phyloP scores from a whole-genome alignment of 2,329 filamentous ascomycete genomes.

The Clarireedia monteithiana region DNA sequence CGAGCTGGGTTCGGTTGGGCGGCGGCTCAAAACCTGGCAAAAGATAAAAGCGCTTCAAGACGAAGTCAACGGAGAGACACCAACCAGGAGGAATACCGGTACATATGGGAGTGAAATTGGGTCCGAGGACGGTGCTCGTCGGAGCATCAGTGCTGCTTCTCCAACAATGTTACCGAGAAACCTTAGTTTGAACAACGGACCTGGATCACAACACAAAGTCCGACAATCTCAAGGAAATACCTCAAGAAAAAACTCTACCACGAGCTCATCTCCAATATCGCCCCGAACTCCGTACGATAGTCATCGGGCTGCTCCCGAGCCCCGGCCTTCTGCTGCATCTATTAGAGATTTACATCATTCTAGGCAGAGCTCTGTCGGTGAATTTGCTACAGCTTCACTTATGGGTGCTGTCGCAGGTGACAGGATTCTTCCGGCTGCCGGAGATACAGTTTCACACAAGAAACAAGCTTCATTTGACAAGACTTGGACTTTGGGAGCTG shows the following conservation, averaged over 20 bases:
- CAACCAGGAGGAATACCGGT: slow-evolving; percentile 45
- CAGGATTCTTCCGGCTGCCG: slow-evolving; percentile 10
- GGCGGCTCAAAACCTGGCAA: slow-evolving; percentile 89
- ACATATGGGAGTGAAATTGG: slow-evolving; percentile 52
- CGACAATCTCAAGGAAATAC: slow-evolving; percentile 26
- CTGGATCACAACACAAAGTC: slow-evolving; percentile 20
- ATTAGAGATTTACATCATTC: slow-evolving; percentile 77
- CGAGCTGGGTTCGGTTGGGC: slow-evolving; percentile 83
- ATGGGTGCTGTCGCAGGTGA: slow-evolving; percentile 35
- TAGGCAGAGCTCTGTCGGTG: slow-evolving; percentile 61
- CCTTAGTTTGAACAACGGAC: slow-evolving; percentile 24
- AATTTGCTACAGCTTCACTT: slow-evolving; percentile 35
- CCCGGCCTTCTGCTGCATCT: slow-evolving; percentile 70
- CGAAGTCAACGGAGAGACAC: slow-evolving; percentile 56
- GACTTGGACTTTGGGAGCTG: slow-evolving; percentile 56
- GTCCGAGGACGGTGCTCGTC: slow-evolving; percentile 43
- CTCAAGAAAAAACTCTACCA: slow-evolving; percentile 31
- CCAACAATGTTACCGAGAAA: slow-evolving; percentile 24
- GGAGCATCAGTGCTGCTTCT: slow-evolving; percentile 33
- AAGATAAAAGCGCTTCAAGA: slow-evolving; percentile 90
- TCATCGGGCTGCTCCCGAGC: slow-evolving; percentile 34
- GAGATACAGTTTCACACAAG: slow-evolving; percentile 38
- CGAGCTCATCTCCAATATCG: slow-evolving; percentile 36
- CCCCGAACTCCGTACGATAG: slow-evolving; percentile 30
- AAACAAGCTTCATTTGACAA: slow-evolving; percentile 64